Evolutionary conservation across 768 basidiomycete species (phyloP).

Genomic region (Suillus luteus): DNA sequence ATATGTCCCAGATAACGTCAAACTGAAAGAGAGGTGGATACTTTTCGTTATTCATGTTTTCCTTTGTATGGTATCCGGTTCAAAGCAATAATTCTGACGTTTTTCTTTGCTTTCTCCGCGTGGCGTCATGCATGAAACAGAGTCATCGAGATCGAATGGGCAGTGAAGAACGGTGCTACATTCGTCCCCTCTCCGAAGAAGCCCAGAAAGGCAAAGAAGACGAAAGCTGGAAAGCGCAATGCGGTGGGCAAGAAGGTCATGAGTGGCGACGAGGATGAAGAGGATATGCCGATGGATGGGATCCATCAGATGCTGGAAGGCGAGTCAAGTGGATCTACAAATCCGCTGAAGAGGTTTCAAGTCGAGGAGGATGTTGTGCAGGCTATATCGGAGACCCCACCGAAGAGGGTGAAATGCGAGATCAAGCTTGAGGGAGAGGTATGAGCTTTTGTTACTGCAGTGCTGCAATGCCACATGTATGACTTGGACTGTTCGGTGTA

Average conservation of each 20-base stretch:
- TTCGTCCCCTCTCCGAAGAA: conserved; percentile 61
- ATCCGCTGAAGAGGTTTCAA: conserved; percentile 12
- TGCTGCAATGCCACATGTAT: neutral
- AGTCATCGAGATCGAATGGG: conserved; percentile 83
- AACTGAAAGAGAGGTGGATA: conserved; percentile 87
- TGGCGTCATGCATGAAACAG: conserved; percentile 37
- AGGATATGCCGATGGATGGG: conserved; percentile 8
- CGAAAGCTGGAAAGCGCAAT: conserved; percentile 22
- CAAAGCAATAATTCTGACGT: conserved; percentile 45
- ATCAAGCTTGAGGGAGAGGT: conserved; percentile 16
- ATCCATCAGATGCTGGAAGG: conserved; percentile 10
- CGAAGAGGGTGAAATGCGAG: conserved; percentile 29
- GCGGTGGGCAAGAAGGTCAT: conserved; percentile 17
- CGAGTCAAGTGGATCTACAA: conserved; percentile 6
- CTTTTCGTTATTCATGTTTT: conserved; percentile 69
- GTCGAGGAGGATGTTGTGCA: conserved; percentile 35
- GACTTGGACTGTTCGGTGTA: neutral
- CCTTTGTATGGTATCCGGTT: conserved; percentile 52
- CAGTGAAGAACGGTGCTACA: conserved; percentile 60
- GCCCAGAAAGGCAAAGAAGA: conserved; percentile 38
- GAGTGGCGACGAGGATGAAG: conserved; percentile 8
- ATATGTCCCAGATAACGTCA: conserved; percentile 85
- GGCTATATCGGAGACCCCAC: conserved; percentile 23
- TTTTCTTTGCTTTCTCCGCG: conserved; percentile 28
- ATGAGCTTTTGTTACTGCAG: neutral